Conservation (phyloP, 2,329 filamentous ascomycete genomes). For the Ilyonectria destructans region DNA sequence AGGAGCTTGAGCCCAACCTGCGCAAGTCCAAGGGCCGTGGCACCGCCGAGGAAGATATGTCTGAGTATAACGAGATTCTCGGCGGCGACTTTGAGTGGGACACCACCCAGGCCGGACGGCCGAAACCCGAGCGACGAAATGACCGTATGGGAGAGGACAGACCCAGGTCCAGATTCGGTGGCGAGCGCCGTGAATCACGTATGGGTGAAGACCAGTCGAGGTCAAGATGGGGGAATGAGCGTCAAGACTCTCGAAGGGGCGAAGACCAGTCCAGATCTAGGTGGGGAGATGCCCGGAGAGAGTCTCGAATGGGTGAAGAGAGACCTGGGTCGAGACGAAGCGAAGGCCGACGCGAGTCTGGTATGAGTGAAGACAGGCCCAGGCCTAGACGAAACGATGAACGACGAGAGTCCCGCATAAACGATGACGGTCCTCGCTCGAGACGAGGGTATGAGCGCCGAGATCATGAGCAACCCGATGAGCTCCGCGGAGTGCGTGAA, state of each 20-base stretch:
- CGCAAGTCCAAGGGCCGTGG: slow-evolving; percentile 40
- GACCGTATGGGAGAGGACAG: neutral
- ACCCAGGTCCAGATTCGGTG: neutral
- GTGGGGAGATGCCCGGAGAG: neutral
- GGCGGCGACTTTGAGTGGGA: slow-evolving; percentile 54
- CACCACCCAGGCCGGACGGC: slow-evolving; percentile 45
- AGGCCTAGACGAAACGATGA: neutral
- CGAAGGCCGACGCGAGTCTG: neutral
- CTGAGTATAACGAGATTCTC: slow-evolving; percentile 30
- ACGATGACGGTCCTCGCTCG: neutral
- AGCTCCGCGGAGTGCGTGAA: slow-evolving; percentile 1
- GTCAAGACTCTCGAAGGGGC: neutral
- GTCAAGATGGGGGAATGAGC: neutral
- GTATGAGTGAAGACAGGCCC: neutral
- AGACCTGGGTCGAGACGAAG: neutral
- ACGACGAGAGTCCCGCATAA: neutral
- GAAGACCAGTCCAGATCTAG: neutral
- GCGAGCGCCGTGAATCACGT: neutral
- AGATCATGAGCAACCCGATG: neutral
- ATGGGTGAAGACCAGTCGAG: neutral
- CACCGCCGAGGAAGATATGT: slow-evolving; percentile 43
- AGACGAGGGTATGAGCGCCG: neutral
- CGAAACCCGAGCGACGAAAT: slow-evolving; percentile 2
- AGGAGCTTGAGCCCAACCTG: slow-evolving; percentile 54
- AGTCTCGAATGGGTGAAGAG: neutral